phyloP scores from a whole-genome alignment of 495 filamentous ascomycete species.

The Letharia lupina region DNA sequence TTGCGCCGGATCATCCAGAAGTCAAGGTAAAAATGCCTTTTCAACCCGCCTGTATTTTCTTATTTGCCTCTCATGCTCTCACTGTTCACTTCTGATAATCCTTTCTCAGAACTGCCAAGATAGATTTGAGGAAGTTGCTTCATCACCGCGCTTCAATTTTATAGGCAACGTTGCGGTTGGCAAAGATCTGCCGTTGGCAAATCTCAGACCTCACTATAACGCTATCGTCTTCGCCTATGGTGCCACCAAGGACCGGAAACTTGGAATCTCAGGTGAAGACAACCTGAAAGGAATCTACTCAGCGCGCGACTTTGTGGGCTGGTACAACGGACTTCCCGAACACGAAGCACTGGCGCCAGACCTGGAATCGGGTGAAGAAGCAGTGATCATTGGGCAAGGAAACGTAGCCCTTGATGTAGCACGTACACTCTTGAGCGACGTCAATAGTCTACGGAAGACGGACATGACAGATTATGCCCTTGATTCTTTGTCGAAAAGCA shows the following conservation, averaged over 20 bases:
- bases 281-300: constrained; percentile 66
- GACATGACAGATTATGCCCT: constrained; percentile 83
- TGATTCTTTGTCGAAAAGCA: constrained; percentile 61
- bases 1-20: constrained; percentile 95
- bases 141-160: constrained; percentile 76
- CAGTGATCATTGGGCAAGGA: constrained; percentile 85
- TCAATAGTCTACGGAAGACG: constrained; percentile 65
- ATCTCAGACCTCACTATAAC: constrained; percentile 76
- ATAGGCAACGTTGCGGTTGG: constrained; percentile 84
- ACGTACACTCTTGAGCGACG: constrained; percentile 67
- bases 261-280: constrained; percentile 77
- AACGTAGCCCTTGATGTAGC: constrained; percentile 95
- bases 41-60: neutral
- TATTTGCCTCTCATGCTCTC: neutral
- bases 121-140: constrained; percentile 81
- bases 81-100: constrained; percentile 4
- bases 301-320: constrained; percentile 89
- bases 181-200: constrained; percentile 55
- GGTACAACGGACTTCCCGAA: constrained; percentile 95
- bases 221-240: constrained; percentile 91
- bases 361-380: constrained; percentile 69
- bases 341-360: constrained; percentile 68
- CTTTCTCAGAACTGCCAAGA: constrained; percentile 75
- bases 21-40: constrained; percentile 63
- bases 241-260: constrained; percentile 67